Base-by-base conservation (phyloP, 1,284 basidiomycete genomes). In the Ustilago trichophora region DNA sequence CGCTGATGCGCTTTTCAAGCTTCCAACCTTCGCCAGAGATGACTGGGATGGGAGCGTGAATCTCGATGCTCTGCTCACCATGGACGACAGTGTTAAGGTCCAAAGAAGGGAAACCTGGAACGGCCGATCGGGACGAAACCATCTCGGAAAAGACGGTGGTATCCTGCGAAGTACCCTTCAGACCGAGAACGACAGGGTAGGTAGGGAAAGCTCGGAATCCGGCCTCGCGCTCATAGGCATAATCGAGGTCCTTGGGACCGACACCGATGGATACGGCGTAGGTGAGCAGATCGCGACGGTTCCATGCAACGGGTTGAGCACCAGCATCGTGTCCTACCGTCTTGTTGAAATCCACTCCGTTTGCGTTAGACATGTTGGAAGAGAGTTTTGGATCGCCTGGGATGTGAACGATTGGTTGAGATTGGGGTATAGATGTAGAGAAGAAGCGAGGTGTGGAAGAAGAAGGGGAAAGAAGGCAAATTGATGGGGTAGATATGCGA, bases 21-120 rank as follows among this genome's bases (percentile, higher is more conserved):
- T 76, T 75, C 76, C 75, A 78, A 9, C 76, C 76, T 19, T 67
- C 54, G 18, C 68, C 72, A 6, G 64, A 64, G 26, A 65, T 64
- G 26, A 55, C 19, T 0, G 82, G 82, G 13, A 83, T 58, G 16
- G 72, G 69, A 24, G 72, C 71, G 32, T 82, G 60, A 15, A 83
- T 73, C 59, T 77, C 73, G 65, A 83, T 81, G 4, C 60, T 68
- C 64, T 83, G 82, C 56, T 82, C 82, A 32, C 81, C 82, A 57
- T 83, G 82, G 4, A 82, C 81, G 45, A 82, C 64, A 19, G 76
- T 79, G 64, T 83, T 82, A 16, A 81, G 79, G 52, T 82, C 77
- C 22, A 83, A 62, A 16, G 44, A 36, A 13, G 76, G 76, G 53
- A 78, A 76, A 15, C 76, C 76, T 2, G 69, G 72, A 11, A 65